Percentiles rank a stretch among this genome's conserved stretches.
Conservation (phyloP, 495 filamentous ascomycete genomes). For the Aspergillus homomorphus region DNA sequence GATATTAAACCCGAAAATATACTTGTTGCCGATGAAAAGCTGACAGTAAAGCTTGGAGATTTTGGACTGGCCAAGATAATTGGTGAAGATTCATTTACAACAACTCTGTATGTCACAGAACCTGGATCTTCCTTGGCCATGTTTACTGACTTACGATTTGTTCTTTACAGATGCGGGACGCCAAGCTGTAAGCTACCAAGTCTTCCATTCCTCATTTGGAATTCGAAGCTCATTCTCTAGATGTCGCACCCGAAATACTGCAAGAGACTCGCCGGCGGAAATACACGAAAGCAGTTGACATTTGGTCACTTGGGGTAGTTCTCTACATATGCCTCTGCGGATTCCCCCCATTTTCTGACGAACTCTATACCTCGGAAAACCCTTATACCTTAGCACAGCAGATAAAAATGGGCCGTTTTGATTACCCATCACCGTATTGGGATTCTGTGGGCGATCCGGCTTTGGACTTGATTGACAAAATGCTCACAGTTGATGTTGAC, state of each 20-base stretch:
- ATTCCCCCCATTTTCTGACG: slow-evolving; percentile 95
- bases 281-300: slow-evolving; percentile 93
- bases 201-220: background rate
- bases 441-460: slow-evolving; percentile 87
- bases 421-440: slow-evolving; percentile 98
- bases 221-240: slow-evolving; percentile 39
- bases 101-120: slow-evolving; percentile 64
- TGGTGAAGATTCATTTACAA: slow-evolving; percentile 97
- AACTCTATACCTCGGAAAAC: slow-evolving; percentile 72
- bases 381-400: slow-evolving; percentile 87
- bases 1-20: slow-evolving; percentile 99
- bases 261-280: slow-evolving; percentile 71
- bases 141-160: slow-evolving; percentile 14
- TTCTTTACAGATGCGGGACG: slow-evolving; percentile 69
- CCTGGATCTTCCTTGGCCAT: background rate
- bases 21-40: slow-evolving; percentile 74
- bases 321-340: slow-evolving; percentile 98
- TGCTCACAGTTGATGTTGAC: slow-evolving; percentile 85
- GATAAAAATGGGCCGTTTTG: slow-evolving; percentile 83
- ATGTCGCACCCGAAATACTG: slow-evolving; percentile 95
- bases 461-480: slow-evolving; percentile 88
- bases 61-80: slow-evolving; percentile 99
- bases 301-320: slow-evolving; percentile 98
- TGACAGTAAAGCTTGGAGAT: slow-evolving; percentile 90
- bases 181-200: slow-evolving; percentile 65